These are phyloP conservation scores for Physaria fendleri DNA, from an alignment of 345 rosid genomes.

Conservation along the genomic window DNA sequence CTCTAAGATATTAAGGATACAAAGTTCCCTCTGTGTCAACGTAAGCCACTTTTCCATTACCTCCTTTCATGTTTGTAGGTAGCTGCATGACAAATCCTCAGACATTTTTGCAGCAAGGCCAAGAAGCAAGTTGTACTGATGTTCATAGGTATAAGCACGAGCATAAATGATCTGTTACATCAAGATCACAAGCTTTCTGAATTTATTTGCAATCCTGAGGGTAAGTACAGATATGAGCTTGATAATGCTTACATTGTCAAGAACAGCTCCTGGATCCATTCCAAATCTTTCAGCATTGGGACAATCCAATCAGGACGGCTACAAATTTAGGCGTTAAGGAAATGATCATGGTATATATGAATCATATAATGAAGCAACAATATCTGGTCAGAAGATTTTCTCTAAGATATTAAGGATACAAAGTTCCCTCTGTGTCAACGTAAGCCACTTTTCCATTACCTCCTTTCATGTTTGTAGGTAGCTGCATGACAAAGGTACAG, in stretches of 20 bases:
- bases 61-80: too few species aligned
- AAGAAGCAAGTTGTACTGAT: conserved; percentile 82
- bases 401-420: conserved; percentile 46
- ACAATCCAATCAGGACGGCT: conserved; percentile 88
- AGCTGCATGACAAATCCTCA: conserved; percentile 82
- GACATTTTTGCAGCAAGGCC: conserved; percentile 95
- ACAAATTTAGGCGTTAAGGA: conserved; percentile 33
- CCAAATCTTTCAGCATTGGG: conserved; percentile 95
- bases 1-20: conserved; percentile 40
- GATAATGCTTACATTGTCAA: conserved; percentile 58
- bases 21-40: conserved; percentile 92
- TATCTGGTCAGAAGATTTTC: background rate
- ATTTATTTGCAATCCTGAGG: background rate
- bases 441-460: conserved; percentile 96
- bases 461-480: conserved; percentile 75
- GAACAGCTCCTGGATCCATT: conserved; percentile 95
- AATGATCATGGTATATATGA: conserved; percentile 5
- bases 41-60: too few species aligned
- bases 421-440: conserved; percentile 85
- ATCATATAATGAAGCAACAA: background rate
- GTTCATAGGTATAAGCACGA: conserved; percentile 83
- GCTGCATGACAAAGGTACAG: conserved; percentile 36
- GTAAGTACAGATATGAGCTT: background rate
- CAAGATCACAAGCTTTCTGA: conserved; percentile 4
- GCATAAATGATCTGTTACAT: conserved; percentile 77